Conservation (phyloP, 352 stramenopile species). For the Globisporangium emineosum region DNA sequence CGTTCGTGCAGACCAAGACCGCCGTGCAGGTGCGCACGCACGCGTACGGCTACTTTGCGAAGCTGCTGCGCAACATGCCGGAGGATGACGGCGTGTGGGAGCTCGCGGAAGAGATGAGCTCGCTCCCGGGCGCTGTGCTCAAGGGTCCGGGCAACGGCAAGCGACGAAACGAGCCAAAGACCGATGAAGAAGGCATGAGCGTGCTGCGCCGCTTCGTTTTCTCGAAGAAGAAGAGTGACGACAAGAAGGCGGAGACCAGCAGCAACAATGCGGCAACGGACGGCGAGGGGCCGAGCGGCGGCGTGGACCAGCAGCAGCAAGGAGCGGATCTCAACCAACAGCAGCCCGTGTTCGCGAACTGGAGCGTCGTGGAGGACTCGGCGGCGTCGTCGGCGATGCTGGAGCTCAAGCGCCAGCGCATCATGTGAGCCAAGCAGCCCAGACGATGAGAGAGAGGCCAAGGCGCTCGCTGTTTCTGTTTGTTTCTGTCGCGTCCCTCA, state of each 20-base stretch:
- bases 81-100: constrained; percentile 83
- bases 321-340: constrained; percentile 1
- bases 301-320: constrained; percentile 8
- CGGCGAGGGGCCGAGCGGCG: neutral
- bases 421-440: constrained; percentile 16
- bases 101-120: constrained; percentile 77
- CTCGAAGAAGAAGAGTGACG: constrained; percentile 71
- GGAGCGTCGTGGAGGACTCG: constrained; percentile 33
- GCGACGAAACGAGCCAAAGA: constrained; percentile 77
- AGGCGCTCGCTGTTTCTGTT: neutral
- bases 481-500: constrained; percentile 7
- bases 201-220: constrained; percentile 83
- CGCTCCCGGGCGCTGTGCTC: constrained; percentile 62
- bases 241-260: constrained; percentile 26
- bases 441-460: neutral
- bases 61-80: constrained; percentile 82
- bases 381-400: constrained; percentile 33
- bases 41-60: constrained; percentile 87
- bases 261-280: neutral
- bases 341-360: constrained; percentile 11
- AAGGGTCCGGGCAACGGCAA: constrained; percentile 77
- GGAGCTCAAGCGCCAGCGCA: constrained; percentile 35
- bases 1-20: constrained; percentile 84
- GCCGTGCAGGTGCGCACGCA: constrained; percentile 82
- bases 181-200: constrained; percentile 80